Conservation (phyloP, 805 yeast genomes). For the Ogataea chonburiensis region DNA sequence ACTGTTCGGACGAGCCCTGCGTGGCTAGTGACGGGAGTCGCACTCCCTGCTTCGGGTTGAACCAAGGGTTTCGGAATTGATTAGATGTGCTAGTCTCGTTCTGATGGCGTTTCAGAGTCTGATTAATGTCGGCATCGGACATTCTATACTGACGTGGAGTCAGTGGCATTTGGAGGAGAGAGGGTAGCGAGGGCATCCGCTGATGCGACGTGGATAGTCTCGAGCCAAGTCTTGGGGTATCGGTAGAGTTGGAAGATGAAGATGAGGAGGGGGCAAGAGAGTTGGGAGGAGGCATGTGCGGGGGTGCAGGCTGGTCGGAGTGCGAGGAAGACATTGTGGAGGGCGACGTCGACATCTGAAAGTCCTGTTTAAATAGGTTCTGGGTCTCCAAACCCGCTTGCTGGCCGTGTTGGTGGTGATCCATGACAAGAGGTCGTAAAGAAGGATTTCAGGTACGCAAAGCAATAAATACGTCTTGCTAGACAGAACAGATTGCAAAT, state of each 20-base stretch:
- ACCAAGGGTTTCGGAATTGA: conserved; percentile 27
- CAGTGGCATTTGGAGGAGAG: conserved; percentile 13
- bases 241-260: conserved; percentile 7
- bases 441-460: too few species aligned
- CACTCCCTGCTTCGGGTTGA: conserved; percentile 10
- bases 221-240: conserved; percentile 15
- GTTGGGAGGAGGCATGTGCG: conserved; percentile 24
- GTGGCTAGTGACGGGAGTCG: conserved; percentile 19
- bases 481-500: conserved; percentile 2
- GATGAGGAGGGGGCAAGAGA: conserved; percentile 11
- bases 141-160: conserved; percentile 21
- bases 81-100: conserved; percentile 15
- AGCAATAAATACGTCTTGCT: too few species aligned
- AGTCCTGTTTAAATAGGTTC: conserved; percentile 4
- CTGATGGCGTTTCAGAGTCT: conserved; percentile 21
- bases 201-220: conserved; percentile 22
- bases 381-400: conserved; percentile 5
- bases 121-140: conserved; percentile 18
- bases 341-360: conserved; percentile 4
- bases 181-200: conserved; percentile 23
- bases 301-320: conserved; percentile 21
- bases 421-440: too few species aligned
- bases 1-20: conserved; percentile 12
- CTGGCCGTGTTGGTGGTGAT: conserved; percentile 7
- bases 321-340: conserved; percentile 16